phyloP scores from a whole-genome alignment of 129 eudicot genomes.

The Flaveria trinervia region DNA sequence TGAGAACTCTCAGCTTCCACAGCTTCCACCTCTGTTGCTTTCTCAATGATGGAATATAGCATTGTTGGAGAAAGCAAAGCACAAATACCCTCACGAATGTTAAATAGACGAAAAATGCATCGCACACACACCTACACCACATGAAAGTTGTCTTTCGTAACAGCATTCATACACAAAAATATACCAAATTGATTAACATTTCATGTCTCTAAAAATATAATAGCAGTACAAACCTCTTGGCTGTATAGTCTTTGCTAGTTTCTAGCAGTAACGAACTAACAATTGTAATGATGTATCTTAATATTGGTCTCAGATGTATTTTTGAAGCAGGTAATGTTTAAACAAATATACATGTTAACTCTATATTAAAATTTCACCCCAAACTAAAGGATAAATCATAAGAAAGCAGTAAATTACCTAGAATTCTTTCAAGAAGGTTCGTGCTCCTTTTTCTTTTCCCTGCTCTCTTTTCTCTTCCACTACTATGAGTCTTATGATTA shows the following conservation, averaged over 20 bases:
- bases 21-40: conserved; percentile 34
- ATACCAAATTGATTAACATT: not conserved
- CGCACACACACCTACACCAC: conserved; percentile 62
- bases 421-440: not conserved
- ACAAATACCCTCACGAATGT: conserved; percentile 42
- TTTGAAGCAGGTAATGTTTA: not conserved
- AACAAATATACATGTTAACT: not conserved
- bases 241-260: not conserved
- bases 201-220: too few species aligned
- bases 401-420: not conserved
- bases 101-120: conserved; percentile 70
- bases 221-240: not conserved
- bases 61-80: conserved; percentile 41
- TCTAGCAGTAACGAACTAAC: not conserved
- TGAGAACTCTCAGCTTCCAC: conserved; percentile 28
- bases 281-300: not conserved
- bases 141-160: conserved; percentile 18
- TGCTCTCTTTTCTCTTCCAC: too few species aligned
- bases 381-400: not conserved
- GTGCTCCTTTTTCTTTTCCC: too few species aligned
- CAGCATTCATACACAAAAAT: not conserved
- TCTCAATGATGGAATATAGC: conserved; percentile 36
- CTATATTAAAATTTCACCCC: not conserved
- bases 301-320: not conserved
- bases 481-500: too few species aligned